Base-by-base conservation (phyloP, 2,329 filamentous ascomycete genomes). In the Pseudogymnoascus sp. region DNA sequence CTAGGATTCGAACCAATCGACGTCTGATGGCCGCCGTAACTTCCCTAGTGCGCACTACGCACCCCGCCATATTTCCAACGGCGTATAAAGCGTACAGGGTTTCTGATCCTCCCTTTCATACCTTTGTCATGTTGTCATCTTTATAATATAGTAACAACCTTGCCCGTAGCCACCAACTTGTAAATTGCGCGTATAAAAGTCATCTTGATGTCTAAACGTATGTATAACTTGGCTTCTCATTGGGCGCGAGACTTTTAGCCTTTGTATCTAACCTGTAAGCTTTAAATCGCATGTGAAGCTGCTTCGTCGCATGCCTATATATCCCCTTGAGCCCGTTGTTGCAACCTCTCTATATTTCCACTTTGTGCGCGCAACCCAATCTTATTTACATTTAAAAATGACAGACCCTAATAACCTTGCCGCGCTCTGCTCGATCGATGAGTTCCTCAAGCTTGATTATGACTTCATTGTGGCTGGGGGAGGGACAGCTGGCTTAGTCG, bases 381-480 rank as follows among this genome's bases (percentile, higher is more conserved):
- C 8, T 33, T 54, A 5, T 33, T 10, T 11, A 54, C 26, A 54
- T 29, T 54, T 54, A 2, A 54, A 54, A 6, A 54, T 54, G 44
- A 15, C 44, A 33, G 26, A 33, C n/a, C 5, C 26, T 17, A 54
- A 29, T 29, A 29, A 17, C 11, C n/a, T 54, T 8, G 26, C 44
- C 5, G 44, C 44, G 26, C 44, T 64, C 13, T 64, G 62, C 61
- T 64, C 54, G 13, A 40, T 62, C 37, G 39, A 60, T 9, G 61
- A 58, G 44, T 44, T 64, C 35, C 47, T 61, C n/a, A 39, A 41
- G 41, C 61, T 61, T 11, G 47, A 54, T 5, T 78, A 73, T 65
- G 75, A 79, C 65, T 78, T 74, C 59, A 63, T 78, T 36, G 64
- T 79, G 26, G 72, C 77, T 6, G 76, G 77, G 10, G 76, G 76